These are phyloP conservation scores for Betula pendula DNA, from an alignment of 306 rosid genomes.

Conservation along the genomic window DNA sequence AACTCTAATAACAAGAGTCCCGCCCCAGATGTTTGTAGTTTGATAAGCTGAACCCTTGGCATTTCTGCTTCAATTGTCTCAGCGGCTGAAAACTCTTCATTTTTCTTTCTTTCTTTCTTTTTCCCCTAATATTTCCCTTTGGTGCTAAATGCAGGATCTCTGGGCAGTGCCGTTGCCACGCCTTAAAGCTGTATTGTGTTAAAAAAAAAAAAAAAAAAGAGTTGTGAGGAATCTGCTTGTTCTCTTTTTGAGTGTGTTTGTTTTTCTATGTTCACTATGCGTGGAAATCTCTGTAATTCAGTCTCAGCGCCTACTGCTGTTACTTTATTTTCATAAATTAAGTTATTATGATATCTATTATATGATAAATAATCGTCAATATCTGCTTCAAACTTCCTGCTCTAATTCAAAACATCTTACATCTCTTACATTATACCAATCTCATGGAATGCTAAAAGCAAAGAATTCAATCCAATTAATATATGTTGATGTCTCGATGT, in stretches of 20 bases:
- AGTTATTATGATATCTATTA: background rate
- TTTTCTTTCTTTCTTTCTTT: background rate
- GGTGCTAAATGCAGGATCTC: background rate
- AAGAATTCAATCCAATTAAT: too few species aligned
- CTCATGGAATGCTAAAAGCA: too few species aligned
- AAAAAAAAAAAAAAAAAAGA: background rate
- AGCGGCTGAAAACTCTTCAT: background rate
- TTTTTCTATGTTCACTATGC: background rate
- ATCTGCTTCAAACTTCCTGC: background rate
- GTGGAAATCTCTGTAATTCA: background rate
- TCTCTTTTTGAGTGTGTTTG: background rate
- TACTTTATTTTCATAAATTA: background rate
- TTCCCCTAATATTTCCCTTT: background rate
- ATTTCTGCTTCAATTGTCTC: background rate
- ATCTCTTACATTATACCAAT: background rate
- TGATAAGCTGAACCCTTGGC: background rate
- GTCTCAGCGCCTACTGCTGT: background rate
- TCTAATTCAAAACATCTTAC: background rate
- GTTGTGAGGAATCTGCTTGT: background rate
- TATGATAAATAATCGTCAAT: background rate
- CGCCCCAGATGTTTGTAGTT: conserved; percentile 2
- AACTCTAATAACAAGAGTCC: background rate
- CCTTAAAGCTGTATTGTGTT: background rate
- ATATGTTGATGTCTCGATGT: too few species aligned
- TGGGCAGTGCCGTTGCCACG: background rate